phyloP scores from a whole-genome alignment of 164 flowering plant genomes.

The Brasenia schreberi region DNA sequence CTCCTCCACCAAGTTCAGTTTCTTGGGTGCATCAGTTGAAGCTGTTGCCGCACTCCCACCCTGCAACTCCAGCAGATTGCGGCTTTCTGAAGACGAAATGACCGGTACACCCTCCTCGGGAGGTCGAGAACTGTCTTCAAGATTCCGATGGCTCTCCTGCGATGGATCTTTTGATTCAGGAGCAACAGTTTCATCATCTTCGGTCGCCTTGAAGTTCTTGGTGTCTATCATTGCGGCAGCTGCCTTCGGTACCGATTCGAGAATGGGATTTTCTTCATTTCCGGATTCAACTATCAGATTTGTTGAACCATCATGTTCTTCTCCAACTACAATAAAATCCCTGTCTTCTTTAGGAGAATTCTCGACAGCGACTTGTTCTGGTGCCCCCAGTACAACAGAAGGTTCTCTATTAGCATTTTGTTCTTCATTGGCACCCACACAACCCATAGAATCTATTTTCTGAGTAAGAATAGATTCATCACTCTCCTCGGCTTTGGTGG shows the following conservation, averaged over 20 bases:
- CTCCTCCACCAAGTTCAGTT: conserved; percentile 40
- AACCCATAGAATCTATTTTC: background rate
- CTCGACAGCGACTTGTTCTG: background rate
- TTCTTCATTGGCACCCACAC: background rate
- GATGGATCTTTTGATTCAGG: background rate
- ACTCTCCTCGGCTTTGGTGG: background rate
- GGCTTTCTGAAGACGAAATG: background rate
- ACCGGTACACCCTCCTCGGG: background rate
- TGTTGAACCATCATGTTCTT: conserved; percentile 25
- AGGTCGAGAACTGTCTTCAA: background rate
- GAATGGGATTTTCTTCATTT: background rate
- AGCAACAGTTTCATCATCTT: background rate
- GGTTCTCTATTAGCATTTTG: background rate
- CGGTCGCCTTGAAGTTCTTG: background rate
- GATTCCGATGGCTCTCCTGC: background rate
- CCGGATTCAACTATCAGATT: background rate
- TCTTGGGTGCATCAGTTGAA: conserved; percentile 43
- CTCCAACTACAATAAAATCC: conserved; percentile 5
- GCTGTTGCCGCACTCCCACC: background rate
- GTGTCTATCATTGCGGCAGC: background rate
- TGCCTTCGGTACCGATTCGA: background rate
- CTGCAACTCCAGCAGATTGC: background rate
- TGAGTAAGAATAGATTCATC: background rate
- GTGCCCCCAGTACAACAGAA: background rate
- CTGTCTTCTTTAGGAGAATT: background rate